Base-by-base conservation (phyloP, 2,329 filamentous ascomycete species). In the Lasiodiplodia hormozganensis region DNA sequence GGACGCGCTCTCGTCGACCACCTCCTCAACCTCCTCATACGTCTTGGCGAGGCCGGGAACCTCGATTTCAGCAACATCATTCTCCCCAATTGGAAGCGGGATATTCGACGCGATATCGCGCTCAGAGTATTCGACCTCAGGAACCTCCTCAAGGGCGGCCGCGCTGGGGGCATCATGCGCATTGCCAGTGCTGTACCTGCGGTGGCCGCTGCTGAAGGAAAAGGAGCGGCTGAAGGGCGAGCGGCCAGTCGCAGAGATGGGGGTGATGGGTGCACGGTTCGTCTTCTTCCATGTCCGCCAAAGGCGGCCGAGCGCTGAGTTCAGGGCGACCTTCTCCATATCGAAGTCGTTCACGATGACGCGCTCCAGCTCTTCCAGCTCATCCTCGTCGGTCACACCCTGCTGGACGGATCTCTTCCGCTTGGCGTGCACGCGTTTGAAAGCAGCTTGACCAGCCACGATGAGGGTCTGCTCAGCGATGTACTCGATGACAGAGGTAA, bases 241-340 rank as follows among this genome's bases (percentile, higher is more conserved):
- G 49, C 56, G 65, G 18, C 53, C 43, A 23, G 65, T 52, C 1
- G 77, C 75, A n/a, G 73, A 71, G 5, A 75, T 70, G 34, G 4
- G 75, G 71, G 2, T 72, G 70, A 34, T 73, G 23, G 77, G 75
- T 2, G 76, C 73, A 12, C 92, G 88, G 73, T 92, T 86, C 70
- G 91, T 88, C 82, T 97, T 97, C 81, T 96, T 93, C 96, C 96
- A 99, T 31, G 92, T 92, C 73, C 96, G 89, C 96, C 96, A 99
- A 53, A 98, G 84, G 60, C 94, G 87, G 23, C 96, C 96, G 1
- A 99, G 83, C 2, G 93, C 94, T 68, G 94, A 88, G 76, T 97
- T 96, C 70, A 98, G 85, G 8, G 95, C 95, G 71, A 98, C 88
- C 73, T 94, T 93, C 76, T 98, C 96, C 85, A 97, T 93, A 77